Conservation (phyloP, 1,139 yeast species). For the Martiniozyma asiatica region DNA sequence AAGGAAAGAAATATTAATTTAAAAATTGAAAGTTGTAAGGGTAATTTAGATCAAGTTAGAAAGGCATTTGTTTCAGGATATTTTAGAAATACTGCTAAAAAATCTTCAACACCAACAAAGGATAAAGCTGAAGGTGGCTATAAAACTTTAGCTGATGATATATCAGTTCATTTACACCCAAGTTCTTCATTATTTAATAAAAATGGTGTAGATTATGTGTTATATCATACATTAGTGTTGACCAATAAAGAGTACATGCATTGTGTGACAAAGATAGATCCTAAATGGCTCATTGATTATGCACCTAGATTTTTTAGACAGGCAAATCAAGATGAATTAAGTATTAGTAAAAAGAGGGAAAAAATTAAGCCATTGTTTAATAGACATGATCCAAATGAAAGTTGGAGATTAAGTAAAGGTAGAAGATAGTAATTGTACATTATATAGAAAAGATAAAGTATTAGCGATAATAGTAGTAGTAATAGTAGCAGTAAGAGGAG, state of each 20-base stretch:
- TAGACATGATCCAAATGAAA: conserved; percentile 29
- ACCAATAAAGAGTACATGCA: conserved; percentile 91
- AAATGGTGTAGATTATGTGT: conserved; percentile 32
- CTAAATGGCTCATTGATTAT: conserved; percentile 71
- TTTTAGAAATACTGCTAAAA: conserved; percentile 73
- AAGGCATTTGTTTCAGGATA: conserved; percentile 77
- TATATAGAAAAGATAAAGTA: conserved; percentile 1
- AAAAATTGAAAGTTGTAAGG: conserved; percentile 39
- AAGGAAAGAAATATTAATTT: conserved; percentile 24
- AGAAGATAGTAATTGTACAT: conserved; percentile 16
- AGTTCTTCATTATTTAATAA: conserved; percentile 71
- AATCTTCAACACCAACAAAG: conserved; percentile 36
- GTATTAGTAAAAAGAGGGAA: conserved; percentile 28
- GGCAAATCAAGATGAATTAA: conserved; percentile 31
- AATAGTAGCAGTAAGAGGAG: not conserved
- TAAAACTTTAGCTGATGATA: conserved; percentile 63
- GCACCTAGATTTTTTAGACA: conserved; percentile 82
- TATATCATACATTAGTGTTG: conserved; percentile 71
- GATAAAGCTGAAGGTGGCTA: conserved; percentile 48
- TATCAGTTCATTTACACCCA: conserved; percentile 81
- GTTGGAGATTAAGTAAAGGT: conserved; percentile 24
- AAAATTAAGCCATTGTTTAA: conserved; percentile 40
- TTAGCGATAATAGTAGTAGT: not conserved
- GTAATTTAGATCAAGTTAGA: conserved; percentile 51
- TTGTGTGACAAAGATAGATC: conserved; percentile 69